Evolutionary conservation across 1,284 basidiomycete genomes (phyloP).

Genomic region (Fomitopsis pinicola): DNA sequence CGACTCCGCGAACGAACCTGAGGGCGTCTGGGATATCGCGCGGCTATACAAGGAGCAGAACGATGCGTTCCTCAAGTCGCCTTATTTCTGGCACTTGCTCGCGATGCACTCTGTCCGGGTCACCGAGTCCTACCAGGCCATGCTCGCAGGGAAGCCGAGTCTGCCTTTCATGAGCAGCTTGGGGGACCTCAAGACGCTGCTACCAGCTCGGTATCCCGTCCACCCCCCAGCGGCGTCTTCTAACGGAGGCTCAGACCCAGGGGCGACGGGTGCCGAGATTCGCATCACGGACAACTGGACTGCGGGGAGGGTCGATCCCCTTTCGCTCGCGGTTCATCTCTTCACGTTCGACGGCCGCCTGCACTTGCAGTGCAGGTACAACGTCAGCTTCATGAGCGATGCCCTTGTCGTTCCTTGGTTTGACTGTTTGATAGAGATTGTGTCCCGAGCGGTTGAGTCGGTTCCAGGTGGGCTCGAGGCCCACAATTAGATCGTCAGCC

Average conservation of each 20-base stretch:
- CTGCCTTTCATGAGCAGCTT: conserved; percentile 5
- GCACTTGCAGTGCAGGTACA: conserved; percentile 1
- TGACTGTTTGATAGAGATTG: too few species aligned
- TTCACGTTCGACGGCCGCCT: conserved; percentile 1
- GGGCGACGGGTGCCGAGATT: not conserved
- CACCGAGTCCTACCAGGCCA: not conserved
- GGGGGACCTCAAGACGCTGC: not conserved
- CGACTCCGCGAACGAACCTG: too few species aligned
- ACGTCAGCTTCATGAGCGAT: not conserved
- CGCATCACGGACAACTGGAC: not conserved
- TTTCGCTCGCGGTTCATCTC: not conserved
- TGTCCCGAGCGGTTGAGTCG: too few species aligned
- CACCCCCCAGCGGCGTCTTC: not conserved
- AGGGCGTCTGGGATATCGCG: not conserved
- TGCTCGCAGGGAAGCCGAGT: not conserved
- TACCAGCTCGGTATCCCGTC: not conserved
- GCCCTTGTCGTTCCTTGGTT: not conserved
- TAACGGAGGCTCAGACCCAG: not conserved
- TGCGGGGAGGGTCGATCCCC: not conserved
- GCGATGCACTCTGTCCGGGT: too few species aligned
- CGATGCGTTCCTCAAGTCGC: not conserved
- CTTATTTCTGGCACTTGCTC: conserved; percentile 2
- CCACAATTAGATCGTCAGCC: too few species aligned
- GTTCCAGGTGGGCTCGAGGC: too few species aligned
- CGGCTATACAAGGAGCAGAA: not conserved